A percentile compares a stretch with the other conserved stretches of the same genome.
These are phyloP conservation scores for Aspergillus vadensis DNA, from an alignment of 2,329 filamentous ascomycete genomes.

Conservation along the genomic window DNA sequence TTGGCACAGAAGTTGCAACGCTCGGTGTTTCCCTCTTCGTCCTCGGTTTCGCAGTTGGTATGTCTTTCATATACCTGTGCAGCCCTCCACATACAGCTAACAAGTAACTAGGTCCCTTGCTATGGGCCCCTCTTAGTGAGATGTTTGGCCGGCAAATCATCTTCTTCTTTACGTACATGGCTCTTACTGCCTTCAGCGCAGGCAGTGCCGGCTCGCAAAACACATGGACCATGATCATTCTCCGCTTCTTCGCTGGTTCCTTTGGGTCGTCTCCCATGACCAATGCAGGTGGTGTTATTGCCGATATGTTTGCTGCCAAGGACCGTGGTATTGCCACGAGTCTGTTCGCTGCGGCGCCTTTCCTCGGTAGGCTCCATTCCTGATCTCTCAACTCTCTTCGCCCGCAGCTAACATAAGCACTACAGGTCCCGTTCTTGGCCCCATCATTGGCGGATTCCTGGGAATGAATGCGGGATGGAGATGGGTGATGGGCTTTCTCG, in stretches of 20 bases:
- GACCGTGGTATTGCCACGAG: slow-evolving; percentile 62
- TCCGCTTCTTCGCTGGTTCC: slow-evolving; percentile 67
- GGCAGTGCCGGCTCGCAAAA: slow-evolving; percentile 60
- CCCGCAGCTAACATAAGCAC: slow-evolving; percentile 1
- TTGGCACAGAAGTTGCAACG: slow-evolving; percentile 41
- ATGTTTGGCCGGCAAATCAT: slow-evolving; percentile 41
- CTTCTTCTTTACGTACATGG: slow-evolving; percentile 37
- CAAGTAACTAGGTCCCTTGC: slow-evolving; percentile 39
- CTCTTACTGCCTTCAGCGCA: slow-evolving; percentile 63
- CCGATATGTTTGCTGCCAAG: slow-evolving; percentile 60
- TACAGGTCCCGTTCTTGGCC: slow-evolving; percentile 60
- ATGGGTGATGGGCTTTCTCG: slow-evolving; percentile 67
- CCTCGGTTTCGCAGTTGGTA: slow-evolving; percentile 48
- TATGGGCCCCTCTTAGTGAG: slow-evolving; percentile 47
- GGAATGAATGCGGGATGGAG: slow-evolving; percentile 66
- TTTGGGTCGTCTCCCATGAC: slow-evolving; percentile 65
- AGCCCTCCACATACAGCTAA: not conserved
- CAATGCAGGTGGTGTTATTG: slow-evolving; percentile 64
- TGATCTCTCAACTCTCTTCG: not conserved
- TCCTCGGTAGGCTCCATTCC: slow-evolving; percentile 50
- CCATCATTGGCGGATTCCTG: slow-evolving; percentile 68
- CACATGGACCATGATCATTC: slow-evolving; percentile 62
- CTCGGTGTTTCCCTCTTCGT: slow-evolving; percentile 51
- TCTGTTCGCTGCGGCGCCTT: slow-evolving; percentile 67
- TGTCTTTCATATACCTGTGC: not conserved